Evolutionary conservation across 305 asterid genomes (phyloP).

Genomic region (Fraxinus greggii): DNA sequence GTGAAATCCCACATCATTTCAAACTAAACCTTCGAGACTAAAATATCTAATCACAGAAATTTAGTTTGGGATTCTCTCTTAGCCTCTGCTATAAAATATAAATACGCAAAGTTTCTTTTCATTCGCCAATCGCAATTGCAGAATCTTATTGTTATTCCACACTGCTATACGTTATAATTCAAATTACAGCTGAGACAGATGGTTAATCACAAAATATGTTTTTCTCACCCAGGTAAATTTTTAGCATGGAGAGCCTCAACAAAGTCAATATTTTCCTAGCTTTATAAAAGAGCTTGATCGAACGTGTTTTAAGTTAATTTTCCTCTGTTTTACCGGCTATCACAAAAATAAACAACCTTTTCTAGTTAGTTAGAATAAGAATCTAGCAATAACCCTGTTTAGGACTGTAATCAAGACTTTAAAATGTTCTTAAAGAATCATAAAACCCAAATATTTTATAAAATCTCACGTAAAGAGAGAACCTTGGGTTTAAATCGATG

Average conservation of each 20-base stretch:
- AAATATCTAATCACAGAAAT: not conserved
- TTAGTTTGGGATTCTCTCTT: not conserved
- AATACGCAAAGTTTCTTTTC: not conserved
- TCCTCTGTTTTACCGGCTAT: not conserved
- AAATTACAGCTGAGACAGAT: not conserved
- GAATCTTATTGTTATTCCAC: slow-evolving; percentile 3
- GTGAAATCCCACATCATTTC: not conserved
- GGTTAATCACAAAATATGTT: not conserved
- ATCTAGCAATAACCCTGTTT: not conserved
- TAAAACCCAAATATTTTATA: not conserved
- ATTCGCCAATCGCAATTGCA: slow-evolving; percentile 12
- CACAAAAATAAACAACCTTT: not conserved
- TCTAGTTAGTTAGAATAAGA: not conserved
- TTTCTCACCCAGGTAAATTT: not conserved
- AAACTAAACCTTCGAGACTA: not conserved
- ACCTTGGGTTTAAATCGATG: slow-evolving; percentile 10
- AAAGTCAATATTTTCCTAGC: not conserved
- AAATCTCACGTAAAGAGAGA: slow-evolving; percentile 1
- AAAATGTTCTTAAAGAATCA: slow-evolving; percentile 5
- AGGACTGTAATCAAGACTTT: slow-evolving; percentile 5
- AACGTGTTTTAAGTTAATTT: not conserved
- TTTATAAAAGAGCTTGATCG: not conserved
- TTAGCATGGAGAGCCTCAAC: not conserved
- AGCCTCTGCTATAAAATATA: slow-evolving; percentile 3
- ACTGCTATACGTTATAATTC: not conserved